Conservation (phyloP, 2,329 filamentous ascomycete species). For the Capronia coronata region DNA sequence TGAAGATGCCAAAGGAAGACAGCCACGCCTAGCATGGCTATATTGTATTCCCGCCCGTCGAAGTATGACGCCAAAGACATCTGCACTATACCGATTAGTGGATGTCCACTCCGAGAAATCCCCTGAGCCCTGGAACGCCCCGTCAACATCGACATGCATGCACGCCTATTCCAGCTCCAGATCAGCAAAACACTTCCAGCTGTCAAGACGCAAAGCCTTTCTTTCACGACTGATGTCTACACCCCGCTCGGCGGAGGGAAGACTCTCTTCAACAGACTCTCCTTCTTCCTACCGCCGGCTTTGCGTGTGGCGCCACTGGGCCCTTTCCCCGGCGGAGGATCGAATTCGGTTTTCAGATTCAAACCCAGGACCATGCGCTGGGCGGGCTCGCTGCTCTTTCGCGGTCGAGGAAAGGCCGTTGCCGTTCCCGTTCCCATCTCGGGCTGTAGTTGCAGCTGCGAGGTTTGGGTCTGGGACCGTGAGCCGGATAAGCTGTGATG, state of each 20-base stretch:
- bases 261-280: constrained; percentile 16
- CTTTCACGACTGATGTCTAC: background rate
- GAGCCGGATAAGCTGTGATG: background rate
- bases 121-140: too few species aligned
- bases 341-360: constrained; percentile 21
- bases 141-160: too few species aligned
- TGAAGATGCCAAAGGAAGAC: too few species aligned
- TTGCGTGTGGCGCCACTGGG: constrained; percentile 1
- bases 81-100: too few species aligned
- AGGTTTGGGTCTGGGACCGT: background rate
- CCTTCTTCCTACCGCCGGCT: constrained; percentile 10
- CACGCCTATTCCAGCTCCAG: too few species aligned
- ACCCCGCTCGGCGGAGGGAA: constrained; percentile 9
- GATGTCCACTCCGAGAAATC: too few species aligned
- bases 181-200: too few species aligned
- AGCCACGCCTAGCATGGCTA: too few species aligned
- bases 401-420: background rate
- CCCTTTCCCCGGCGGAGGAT: constrained; percentile 7
- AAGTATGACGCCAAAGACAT: too few species aligned
- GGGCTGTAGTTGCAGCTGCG: background rate
- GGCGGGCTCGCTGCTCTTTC: constrained; percentile 2
- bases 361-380: constrained; percentile 3
- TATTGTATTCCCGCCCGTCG: too few species aligned
- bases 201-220: too few species aligned
- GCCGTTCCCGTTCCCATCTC: background rate